These are phyloP conservation scores for Cytospora leucostoma DNA, from an alignment of 2,329 filamentous ascomycete genomes.

Conservation along the genomic window DNA sequence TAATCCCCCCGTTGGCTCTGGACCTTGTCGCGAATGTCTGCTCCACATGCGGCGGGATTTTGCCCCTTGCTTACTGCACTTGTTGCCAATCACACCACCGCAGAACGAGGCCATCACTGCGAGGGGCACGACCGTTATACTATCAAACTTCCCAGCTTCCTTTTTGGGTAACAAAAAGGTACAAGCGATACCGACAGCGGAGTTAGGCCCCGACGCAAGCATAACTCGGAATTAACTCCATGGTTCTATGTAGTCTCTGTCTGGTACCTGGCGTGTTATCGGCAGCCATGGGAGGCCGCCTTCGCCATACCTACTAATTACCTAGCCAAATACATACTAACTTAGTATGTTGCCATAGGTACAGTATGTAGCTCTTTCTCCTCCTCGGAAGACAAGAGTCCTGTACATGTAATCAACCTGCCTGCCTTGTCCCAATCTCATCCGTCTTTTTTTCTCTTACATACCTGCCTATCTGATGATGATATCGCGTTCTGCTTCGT, in stretches of 20 bases:
- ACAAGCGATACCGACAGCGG: slow-evolving; percentile 13
- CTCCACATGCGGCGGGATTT: slow-evolving; percentile 23
- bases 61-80: slow-evolving; percentile 25
- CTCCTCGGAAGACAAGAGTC: background rate
- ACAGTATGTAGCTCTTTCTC: background rate
- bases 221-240: background rate
- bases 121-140: background rate
- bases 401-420: slow-evolving; percentile 19
- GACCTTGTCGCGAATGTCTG: background rate
- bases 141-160: slow-evolving; percentile 12
- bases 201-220: slow-evolving; percentile 10
- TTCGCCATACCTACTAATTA: too few relatives aligned
- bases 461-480: background rate
- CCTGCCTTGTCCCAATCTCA: background rate
- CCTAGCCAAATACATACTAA: background rate
- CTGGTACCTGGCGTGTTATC: too few relatives aligned
- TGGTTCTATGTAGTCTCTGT: too few relatives aligned
- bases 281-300: background rate
- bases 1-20: slow-evolving; percentile 2
- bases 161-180: background rate
- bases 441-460: background rate
- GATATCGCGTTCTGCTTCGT: background rate
- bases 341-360: background rate
- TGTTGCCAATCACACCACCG: background rate
- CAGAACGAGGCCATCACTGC: background rate